Percentiles rank a stretch among this genome's conserved stretches.
These are phyloP conservation scores for Komagataella phaffii DNA, from an alignment of 805 yeast genomes.

Conservation along the genomic window DNA sequence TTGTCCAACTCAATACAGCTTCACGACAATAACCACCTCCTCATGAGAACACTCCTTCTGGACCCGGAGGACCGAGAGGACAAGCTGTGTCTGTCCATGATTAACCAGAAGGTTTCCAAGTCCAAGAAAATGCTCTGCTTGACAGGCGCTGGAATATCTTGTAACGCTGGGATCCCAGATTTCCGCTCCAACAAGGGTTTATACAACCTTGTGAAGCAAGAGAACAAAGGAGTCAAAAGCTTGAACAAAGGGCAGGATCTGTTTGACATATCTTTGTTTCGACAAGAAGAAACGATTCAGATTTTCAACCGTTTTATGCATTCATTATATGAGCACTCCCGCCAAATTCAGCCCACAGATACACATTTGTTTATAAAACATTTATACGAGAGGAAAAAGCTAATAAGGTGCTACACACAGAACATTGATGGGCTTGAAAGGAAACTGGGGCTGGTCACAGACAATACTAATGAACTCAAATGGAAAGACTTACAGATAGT, in stretches of 20 bases:
- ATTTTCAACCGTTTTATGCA: constrained; percentile 90
- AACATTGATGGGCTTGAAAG: constrained; percentile 86
- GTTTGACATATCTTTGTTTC: constrained; percentile 75
- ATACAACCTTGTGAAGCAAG: constrained; percentile 56
- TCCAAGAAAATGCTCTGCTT: constrained; percentile 48
- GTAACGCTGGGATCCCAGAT: constrained; percentile 96
- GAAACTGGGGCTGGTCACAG: constrained; percentile 50
- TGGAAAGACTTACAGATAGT: constrained; percentile 69
- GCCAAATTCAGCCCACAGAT: constrained; percentile 63
- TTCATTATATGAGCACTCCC: constrained; percentile 49
- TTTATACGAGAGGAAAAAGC: constrained; percentile 46
- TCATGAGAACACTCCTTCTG: constrained; percentile 11
- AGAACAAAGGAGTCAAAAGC: constrained; percentile 35
- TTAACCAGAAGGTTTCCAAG: constrained; percentile 28
- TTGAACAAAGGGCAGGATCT: constrained; percentile 79
- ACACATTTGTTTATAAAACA: constrained; percentile 67
- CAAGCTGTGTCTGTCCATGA: constrained; percentile 10
- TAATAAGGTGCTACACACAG: constrained; percentile 84
- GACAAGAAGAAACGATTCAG: constrained; percentile 48
- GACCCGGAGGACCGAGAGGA: constrained; percentile 8
- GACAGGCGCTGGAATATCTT: constrained; percentile 95
- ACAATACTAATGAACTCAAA: constrained; percentile 25
- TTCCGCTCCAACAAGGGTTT: constrained; percentile 78
- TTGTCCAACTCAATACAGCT: not conserved
- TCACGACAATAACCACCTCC: not conserved